Evolutionary conservation across 805 yeast genomes (phyloP), one percentile per base, ranked within the genome.

Genomic region (Schwanniomyces yamadae): DNA sequence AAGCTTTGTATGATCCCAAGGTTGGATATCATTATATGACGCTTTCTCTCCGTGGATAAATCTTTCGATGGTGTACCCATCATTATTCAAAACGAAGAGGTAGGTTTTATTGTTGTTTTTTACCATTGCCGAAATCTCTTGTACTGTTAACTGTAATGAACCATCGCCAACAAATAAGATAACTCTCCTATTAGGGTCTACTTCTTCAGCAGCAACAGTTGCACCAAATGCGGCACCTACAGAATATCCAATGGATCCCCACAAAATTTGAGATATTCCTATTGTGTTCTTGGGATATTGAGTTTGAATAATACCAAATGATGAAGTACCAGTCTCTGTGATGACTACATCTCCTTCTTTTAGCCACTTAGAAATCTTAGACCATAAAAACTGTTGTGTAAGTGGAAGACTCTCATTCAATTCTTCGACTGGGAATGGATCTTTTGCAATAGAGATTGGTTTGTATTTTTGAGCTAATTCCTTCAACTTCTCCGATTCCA

Each of bases 161-260:
- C 70, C 70, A 44, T 64, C 70, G 29, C 70, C 70, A n/a, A 63
- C 65, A 38, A 64, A 63, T 42, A 64, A 50, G 26, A 64, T 52
- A 31, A 61, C 69, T 50, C 70, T 53, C 49, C 57, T 55, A 23
- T 37, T 29, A 9, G 64, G 63, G 34, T 52, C 62, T 26, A 52
- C 31, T 27, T 61, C 67, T 35, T 54, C 54, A 12, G 65, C 63
- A 9, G 66, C 67, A 37, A 49, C 48, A 1, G 48, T 63, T 6
- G 67, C 67, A 24, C 67, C 67, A 24, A 53, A 49, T 6, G 60
- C 45, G 18, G 66, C 54, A 14, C 67, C 67, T 9, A 60, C 65
- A 1, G 66, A 48, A 41, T 50, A 61, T 14, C 67, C 67, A 40
- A 61, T 60, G 13, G 63, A 57, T 9, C 67, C 67, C 59, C 61